These are phyloP conservation scores for Parastagonospora nodorum DNA, from an alignment of 2,329 filamentous ascomycete species.

Conservation along the genomic window DNA sequence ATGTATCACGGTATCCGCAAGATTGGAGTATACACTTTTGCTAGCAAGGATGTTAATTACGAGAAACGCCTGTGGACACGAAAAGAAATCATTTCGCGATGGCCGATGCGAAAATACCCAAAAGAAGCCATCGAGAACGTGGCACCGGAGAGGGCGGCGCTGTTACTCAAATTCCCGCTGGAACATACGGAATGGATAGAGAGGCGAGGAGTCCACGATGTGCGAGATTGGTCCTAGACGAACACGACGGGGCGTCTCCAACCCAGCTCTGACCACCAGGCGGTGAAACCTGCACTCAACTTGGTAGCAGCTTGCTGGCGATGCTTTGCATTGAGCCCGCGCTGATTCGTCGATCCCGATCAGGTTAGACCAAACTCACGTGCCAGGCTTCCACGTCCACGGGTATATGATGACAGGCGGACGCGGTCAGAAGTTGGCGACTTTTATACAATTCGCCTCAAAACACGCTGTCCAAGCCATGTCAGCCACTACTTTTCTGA, in stretches of 20 bases:
- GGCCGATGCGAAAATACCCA: background rate
- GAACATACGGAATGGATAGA: background rate
- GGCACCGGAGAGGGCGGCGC: background rate
- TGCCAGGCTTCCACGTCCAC: background rate
- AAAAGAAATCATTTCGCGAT: background rate
- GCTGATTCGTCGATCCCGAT: background rate
- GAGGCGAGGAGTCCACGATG: background rate
- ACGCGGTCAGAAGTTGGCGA: background rate
- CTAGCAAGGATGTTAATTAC: background rate
- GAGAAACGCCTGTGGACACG: background rate
- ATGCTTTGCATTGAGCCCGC: background rate
- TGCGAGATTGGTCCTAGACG: background rate
- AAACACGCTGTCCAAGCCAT: background rate
- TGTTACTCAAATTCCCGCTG: background rate
- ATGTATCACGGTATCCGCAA: background rate
- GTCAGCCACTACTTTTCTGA: background rate
- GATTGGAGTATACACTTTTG: background rate
- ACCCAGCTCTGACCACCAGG: background rate
- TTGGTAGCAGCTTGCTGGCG: background rate
- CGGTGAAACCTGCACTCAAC: background rate
- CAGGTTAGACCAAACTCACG: background rate
- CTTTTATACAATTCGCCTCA: background rate
- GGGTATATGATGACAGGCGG: background rate
- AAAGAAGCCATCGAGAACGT: background rate
- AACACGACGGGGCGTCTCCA: background rate